Conservation (phyloP, 192 early-diverging fungal species). For the Entomortierella lignicola region DNA sequence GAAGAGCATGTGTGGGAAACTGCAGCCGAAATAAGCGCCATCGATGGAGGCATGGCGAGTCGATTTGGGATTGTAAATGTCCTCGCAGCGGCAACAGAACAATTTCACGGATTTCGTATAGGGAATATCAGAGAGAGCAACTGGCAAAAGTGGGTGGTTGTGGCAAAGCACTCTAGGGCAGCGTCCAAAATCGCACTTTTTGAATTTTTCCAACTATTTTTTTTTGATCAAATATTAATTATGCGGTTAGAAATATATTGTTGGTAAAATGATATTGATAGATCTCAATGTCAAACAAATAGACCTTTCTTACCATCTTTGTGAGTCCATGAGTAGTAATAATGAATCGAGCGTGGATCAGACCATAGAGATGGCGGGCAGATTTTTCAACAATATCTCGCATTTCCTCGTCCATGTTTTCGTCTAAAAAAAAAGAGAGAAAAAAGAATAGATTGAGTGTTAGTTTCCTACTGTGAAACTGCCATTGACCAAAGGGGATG, state of each 20-base stretch:
- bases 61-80: constrained; percentile 94
- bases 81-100: constrained; percentile 96
- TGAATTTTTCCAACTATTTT: constrained; percentile 86
- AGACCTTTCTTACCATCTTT: constrained; percentile 84
- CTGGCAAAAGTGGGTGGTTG: constrained; percentile 89
- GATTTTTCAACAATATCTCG: constrained; percentile 87
- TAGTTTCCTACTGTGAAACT: background rate
- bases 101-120: constrained; percentile 90
- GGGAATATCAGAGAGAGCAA: constrained; percentile 90
- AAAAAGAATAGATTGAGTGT: background rate
- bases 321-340: constrained; percentile 90
- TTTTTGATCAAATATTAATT: too few species aligned
- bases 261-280: too few species aligned
- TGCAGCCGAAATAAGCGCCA: constrained; percentile 97
- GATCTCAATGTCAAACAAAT: background rate
- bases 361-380: constrained; percentile 93
- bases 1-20: constrained; percentile 96
- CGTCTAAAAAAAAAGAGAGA: constrained; percentile 58
- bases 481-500: too few species aligned
- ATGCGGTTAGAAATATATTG: too few species aligned
- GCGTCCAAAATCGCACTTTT: constrained; percentile 93
- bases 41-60: constrained; percentile 88
- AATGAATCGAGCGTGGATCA: constrained; percentile 98
- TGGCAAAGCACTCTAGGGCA: constrained; percentile 96
- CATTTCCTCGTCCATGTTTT: constrained; percentile 74